Percentiles rank a stretch among this genome's conserved stretches.
Conservation (phyloP, 164 flowering plant genomes). For the Protea cynaroides region DNA sequence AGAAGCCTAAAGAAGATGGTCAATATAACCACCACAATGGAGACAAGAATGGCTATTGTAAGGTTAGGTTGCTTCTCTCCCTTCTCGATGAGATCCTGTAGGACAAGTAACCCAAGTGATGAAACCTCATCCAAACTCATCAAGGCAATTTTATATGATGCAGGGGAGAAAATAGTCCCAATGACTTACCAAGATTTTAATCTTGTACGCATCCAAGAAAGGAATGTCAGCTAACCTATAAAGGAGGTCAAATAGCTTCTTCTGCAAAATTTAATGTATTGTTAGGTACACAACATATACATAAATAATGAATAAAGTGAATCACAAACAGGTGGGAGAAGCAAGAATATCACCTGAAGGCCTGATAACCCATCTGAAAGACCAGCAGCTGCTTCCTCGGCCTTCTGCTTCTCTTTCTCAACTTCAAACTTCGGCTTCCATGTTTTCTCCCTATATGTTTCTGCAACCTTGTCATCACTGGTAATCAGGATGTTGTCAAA, state of each 20-base stretch:
- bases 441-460: constrained; percentile 37
- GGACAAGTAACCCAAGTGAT: constrained; percentile 5
- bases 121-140: background rate
- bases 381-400: constrained; percentile 57
- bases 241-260: constrained; percentile 62
- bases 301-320: background rate
- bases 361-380: constrained; percentile 46
- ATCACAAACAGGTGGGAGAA: background rate
- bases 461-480: constrained; percentile 64
- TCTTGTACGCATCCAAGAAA: constrained; percentile 56
- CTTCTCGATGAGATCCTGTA: constrained; percentile 78
- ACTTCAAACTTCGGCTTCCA: constrained; percentile 87
- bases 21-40: constrained; percentile 45
- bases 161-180: no score
- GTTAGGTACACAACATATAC: background rate
- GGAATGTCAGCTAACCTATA: constrained; percentile 79
- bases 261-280: constrained; percentile 41
- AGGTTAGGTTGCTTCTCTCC: constrained; percentile 81
- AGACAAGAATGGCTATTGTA: constrained; percentile 59
- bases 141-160: no score
- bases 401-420: constrained; percentile 86
- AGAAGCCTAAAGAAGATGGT: constrained; percentile 47
- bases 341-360: constrained; percentile 44
- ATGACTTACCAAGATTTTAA: constrained; percentile 54
- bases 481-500: constrained; percentile 87